A percentile compares a stretch with the other conserved stretches of the same genome.
These are phyloP conservation scores for Purpureocillium lavendulum DNA, from an alignment of 2,329 filamentous ascomycete genomes.

Conservation along the genomic window DNA sequence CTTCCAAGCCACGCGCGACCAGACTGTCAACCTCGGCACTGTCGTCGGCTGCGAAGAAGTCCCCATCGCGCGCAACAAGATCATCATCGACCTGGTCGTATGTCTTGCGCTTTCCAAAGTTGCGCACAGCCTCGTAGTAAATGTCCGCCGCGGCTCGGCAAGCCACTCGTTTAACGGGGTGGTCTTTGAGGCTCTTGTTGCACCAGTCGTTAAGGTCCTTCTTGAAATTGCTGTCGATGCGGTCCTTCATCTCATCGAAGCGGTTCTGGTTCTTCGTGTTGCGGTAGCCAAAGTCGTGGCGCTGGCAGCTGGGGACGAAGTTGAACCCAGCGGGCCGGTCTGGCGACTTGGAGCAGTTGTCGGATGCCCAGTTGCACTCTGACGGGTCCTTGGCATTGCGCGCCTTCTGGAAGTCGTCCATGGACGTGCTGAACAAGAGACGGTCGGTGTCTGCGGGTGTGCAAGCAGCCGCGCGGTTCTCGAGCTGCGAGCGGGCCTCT, in stretches of 20 bases:
- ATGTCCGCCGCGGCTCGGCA: constrained; percentile 11
- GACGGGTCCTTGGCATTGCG: constrained; percentile 19
- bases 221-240: constrained; percentile 33
- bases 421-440: constrained; percentile 5
- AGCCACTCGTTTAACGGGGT: not conserved
- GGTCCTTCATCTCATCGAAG: constrained; percentile 23
- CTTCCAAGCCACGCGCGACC: no score
- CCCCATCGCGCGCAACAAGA: no score
- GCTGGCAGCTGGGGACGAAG: constrained; percentile 14
- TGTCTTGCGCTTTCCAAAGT: constrained; percentile 9
- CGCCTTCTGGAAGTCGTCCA: constrained; percentile 1
- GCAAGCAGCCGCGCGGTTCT: no score
- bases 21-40: no score
- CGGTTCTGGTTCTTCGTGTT: constrained; percentile 29
- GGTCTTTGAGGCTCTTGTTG: not conserved
- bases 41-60: no score
- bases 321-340: constrained; percentile 16
- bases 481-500: no score
- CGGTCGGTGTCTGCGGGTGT: constrained; percentile 8
- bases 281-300: constrained; percentile 17
- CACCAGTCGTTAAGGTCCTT: constrained; percentile 18
- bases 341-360: constrained; percentile 15
- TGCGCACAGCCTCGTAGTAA: constrained; percentile 12
- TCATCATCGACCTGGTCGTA: not conserved
- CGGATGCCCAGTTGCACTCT: constrained; percentile 12